Conservation (phyloP, 2,329 filamentous ascomycete species). For the Fusarium newnesense region DNA sequence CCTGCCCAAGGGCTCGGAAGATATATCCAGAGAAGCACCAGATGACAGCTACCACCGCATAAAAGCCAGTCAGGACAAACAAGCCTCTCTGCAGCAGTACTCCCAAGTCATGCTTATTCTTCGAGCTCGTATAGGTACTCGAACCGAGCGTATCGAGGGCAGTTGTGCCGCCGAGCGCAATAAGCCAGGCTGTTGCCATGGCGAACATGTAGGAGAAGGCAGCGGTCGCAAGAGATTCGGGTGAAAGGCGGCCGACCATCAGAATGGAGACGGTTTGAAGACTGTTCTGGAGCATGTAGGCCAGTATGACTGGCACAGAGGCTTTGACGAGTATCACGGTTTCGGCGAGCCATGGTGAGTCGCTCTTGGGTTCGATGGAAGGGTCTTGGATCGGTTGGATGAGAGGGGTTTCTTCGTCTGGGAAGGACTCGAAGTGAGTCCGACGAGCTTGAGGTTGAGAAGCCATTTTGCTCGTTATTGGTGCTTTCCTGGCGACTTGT, state of each 20-base stretch:
- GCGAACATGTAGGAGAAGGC: slow-evolving; percentile 96
- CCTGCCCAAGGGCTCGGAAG: slow-evolving; percentile 80
- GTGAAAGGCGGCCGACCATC: slow-evolving; percentile 81
- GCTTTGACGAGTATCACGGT: slow-evolving; percentile 67
- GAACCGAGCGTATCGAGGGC: slow-evolving; percentile 88
- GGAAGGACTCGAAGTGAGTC: neutral
- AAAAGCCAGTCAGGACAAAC: slow-evolving; percentile 77
- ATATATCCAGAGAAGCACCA: slow-evolving; percentile 81
- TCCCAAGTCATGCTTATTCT: slow-evolving; percentile 81
- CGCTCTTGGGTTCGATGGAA: neutral
- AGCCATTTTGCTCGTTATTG: neutral
- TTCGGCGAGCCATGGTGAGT: slow-evolving; percentile 39
- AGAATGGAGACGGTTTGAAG: slow-evolving; percentile 85
- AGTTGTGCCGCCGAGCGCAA: slow-evolving; percentile 85
- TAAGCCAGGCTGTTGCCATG: slow-evolving; percentile 88
- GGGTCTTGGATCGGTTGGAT: neutral
- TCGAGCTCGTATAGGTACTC: slow-evolving; percentile 82
- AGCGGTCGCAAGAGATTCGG: slow-evolving; percentile 81
- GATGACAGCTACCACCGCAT: slow-evolving; percentile 75
- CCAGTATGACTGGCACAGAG: slow-evolving; percentile 81
- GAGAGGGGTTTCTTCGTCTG: slow-evolving; percentile 37
- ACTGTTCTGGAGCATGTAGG: slow-evolving; percentile 87
- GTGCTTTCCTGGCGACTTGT: neutral
- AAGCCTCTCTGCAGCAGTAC: slow-evolving; percentile 82
- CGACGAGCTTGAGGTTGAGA: neutral